Conservation (phyloP, 1,139 yeast species). For the Keqinozyma sinolaborantium region DNA sequence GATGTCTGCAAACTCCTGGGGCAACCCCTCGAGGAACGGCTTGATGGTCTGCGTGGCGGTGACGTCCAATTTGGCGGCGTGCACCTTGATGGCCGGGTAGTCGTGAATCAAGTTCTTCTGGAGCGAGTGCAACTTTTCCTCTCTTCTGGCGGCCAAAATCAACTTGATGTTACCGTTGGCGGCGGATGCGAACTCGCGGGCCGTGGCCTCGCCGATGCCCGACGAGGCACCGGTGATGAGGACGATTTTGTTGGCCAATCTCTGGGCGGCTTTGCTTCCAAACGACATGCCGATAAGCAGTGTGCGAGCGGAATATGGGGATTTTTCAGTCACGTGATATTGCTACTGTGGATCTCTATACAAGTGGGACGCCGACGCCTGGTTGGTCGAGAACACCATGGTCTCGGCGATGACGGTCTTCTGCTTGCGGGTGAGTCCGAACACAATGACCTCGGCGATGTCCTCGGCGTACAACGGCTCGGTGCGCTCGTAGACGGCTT, state of each 20-base stretch:
- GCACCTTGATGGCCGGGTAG: conserved; percentile 48
- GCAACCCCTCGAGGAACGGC: conserved; percentile 48
- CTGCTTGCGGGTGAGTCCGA: conserved; percentile 63
- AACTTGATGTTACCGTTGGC: conserved; percentile 64
- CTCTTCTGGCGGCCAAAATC: conserved; percentile 68
- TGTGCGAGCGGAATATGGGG: conserved; percentile 1
- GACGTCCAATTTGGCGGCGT: conserved; percentile 60
- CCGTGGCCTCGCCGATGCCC: conserved; percentile 73
- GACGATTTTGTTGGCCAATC: conserved; percentile 38
- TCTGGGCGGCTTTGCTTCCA: conserved; percentile 40
- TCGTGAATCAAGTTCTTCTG: conserved; percentile 39
- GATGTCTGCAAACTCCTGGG: conserved; percentile 52
- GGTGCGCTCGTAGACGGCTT: conserved; percentile 67
- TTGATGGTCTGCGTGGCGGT: conserved; percentile 45
- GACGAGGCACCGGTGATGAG: conserved; percentile 37
- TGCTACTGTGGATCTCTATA: conserved; percentile 16
- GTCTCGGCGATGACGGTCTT: conserved; percentile 80
- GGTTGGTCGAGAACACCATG: conserved; percentile 72
- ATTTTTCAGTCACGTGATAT: not conserved
- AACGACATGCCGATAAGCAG: conserved; percentile 38
- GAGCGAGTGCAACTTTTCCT: conserved; percentile 47
- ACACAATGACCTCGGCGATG: conserved; percentile 78
- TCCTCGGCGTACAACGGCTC: conserved; percentile 75
- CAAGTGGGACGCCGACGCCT: conserved; percentile 67
- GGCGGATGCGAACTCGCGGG: conserved; percentile 66